Evolutionary conservation across 257 asterid genomes (phyloP).

Genomic region (Przewalskia tangutica): DNA sequence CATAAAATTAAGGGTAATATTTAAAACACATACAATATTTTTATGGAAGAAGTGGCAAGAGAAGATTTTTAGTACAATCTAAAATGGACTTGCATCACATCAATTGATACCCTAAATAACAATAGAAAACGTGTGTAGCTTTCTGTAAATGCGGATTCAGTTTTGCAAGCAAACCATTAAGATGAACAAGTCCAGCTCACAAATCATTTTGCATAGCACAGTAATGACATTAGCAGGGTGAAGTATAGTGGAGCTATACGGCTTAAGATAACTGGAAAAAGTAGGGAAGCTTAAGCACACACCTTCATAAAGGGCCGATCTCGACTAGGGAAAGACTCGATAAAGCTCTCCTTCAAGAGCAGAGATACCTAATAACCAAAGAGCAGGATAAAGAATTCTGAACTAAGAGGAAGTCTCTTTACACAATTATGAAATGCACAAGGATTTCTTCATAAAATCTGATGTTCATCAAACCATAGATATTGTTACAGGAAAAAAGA

Average conservation of each 20-base stretch:
- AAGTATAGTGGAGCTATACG: not conserved
- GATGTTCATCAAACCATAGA: not conserved
- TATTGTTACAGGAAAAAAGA: not conserved
- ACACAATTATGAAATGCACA: not conserved
- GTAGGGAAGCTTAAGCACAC: not conserved
- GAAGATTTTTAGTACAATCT: not conserved
- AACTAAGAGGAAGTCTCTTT: not conserved
- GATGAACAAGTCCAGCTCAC: not conserved
- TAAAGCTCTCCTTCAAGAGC: conserved; percentile 91
- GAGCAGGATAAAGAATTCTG: not conserved
- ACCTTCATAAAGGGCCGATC: conserved; percentile 98
- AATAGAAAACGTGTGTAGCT: not conserved
- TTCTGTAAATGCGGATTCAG: not conserved
- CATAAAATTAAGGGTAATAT: not conserved
- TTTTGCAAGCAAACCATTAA: not conserved
- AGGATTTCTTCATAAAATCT: not conserved
- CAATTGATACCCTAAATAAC: not conserved
- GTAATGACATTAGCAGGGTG: not conserved
- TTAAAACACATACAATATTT: not conserved
- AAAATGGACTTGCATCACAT: not conserved
- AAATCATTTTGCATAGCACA: not conserved
- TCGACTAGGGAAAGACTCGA: conserved; percentile 82
- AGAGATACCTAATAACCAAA: conserved; percentile 59
- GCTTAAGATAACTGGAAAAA: not conserved
- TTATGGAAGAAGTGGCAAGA: not conserved